Conservation (phyloP, 495 filamentous ascomycete species). For the Neurospora pannonica region DNA sequence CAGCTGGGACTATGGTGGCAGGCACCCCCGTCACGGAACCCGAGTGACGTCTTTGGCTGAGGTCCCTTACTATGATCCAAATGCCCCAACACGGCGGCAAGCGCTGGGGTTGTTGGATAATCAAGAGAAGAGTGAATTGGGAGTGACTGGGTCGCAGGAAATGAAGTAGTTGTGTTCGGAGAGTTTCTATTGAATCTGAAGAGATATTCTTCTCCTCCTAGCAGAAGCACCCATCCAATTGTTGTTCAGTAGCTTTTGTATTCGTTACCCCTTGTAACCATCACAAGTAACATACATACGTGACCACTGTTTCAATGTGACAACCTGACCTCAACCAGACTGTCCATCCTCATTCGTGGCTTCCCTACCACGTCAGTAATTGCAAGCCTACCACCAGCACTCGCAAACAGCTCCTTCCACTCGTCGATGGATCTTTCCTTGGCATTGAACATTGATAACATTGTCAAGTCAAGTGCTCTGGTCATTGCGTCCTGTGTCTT, state of each 20-base stretch:
- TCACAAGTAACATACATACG: too few species aligned
- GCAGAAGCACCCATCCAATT: too few species aligned
- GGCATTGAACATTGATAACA: constrained; percentile 12
- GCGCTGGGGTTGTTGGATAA: constrained; percentile 41
- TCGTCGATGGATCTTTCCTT: constrained; percentile 5
- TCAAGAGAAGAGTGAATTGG: constrained; percentile 23
- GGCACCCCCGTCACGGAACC: constrained; percentile 50
- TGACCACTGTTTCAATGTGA: not conserved
- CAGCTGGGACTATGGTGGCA: constrained; percentile 57
- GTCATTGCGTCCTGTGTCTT: constrained; percentile 3
- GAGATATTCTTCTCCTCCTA: too few species aligned
- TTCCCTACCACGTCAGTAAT: constrained; percentile 5
- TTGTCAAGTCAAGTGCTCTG: constrained; percentile 10
- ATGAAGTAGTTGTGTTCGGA: too few species aligned
- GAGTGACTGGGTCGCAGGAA: too few species aligned
- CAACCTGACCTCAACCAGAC: constrained; percentile 6
- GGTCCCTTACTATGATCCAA: constrained; percentile 50
- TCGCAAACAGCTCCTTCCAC: constrained; percentile 10
- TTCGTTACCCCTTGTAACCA: too few species aligned
- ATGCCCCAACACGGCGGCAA: constrained; percentile 50
- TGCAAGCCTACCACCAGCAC: constrained; percentile 4
- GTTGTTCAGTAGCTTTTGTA: too few species aligned
- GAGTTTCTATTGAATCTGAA: too few species aligned
- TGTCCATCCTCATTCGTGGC: constrained; percentile 7
- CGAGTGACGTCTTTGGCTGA: constrained; percentile 60